Evolutionary conservation across 257 asterid species (phyloP), one percentile per base, ranked within the genome.

Genomic region (Eustoma russellianum): DNA sequence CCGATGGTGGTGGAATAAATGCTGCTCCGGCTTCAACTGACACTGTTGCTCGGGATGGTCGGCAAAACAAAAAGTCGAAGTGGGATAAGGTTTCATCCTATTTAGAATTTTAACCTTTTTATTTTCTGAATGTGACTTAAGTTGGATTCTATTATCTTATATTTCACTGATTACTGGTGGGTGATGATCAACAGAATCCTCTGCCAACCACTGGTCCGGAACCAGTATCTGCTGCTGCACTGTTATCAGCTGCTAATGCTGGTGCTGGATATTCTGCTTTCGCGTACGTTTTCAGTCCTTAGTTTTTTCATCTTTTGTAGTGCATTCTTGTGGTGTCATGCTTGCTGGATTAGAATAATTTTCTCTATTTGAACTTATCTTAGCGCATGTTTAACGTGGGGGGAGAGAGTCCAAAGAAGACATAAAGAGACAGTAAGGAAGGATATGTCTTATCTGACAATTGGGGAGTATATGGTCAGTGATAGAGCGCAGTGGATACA

Each of bases 241-340:
- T 81, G 28, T 41, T 85, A 8, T 77, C 97, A 50, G 81, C 94
- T 61, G 82, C 94, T 45, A 91, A 82, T 82, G 87, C 94, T 66
- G 95, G 95, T 47, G 66, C 88, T 71, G 99, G 97, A 66, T 88
- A 88, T 72, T 74, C 99, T 50, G 94, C 95, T 57, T 92, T 81
- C 66, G 99, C 94, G 97, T 92, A 81, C 78, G 97, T 82, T 19
- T 52, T 38, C 12, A 38, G 2, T 11, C 43, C 11, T 11, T 38
- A 7, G 12, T 7, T 38, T 38, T 8, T 38, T 38, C 11, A 7
- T 11, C 9, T 38, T 38, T 14, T 9, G 7, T 14, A 19, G n/a
- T n/a, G 18, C 56, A 11, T 41, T 17, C n/a, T 44, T 17, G 41
- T 44, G 13, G 35, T n/a, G 24, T 14, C 53, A 13, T 50, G 18